Conservation (phyloP, 108 stramenopile genomes). For the Pseudonitzschia delicatissima region DNA sequence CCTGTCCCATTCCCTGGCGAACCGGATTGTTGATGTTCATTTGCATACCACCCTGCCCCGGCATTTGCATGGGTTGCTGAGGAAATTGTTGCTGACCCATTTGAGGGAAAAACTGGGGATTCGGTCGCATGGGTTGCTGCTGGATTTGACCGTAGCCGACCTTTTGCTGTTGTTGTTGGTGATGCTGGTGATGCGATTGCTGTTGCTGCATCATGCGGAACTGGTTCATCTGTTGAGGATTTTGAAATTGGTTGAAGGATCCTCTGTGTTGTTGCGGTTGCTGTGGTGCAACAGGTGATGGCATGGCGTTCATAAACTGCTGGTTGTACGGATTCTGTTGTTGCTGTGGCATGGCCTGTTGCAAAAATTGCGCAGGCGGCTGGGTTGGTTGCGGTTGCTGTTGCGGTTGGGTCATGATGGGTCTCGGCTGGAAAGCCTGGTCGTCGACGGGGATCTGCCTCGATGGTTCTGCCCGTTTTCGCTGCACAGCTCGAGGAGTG, state of each 20-base stretch:
- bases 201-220: constrained; percentile 40
- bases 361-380: constrained; percentile 12
- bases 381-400: constrained; percentile 14
- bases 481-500: constrained; percentile 2
- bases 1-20: not conserved
- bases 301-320: constrained; percentile 21
- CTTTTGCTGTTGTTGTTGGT: constrained; percentile 16
- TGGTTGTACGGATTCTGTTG: constrained; percentile 23
- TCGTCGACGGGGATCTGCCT: constrained; percentile 9
- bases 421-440: constrained; percentile 3
- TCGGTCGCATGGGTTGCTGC: constrained; percentile 30
- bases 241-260: constrained; percentile 17
- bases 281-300: constrained; percentile 7
- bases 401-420: constrained; percentile 23
- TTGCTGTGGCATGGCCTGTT: constrained; percentile 19
- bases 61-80: constrained; percentile 18
- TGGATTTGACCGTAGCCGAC: constrained; percentile 13
- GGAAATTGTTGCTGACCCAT: constrained; percentile 16
- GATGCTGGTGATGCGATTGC: constrained; percentile 33
- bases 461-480: constrained; percentile 14
- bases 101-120: constrained; percentile 18
- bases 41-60: constrained; percentile 19
- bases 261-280: constrained; percentile 4
- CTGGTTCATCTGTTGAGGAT: constrained; percentile 24
- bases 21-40: constrained; percentile 17